Conservation (phyloP, 805 yeast genomes). For the Yarrowia sp. region DNA sequence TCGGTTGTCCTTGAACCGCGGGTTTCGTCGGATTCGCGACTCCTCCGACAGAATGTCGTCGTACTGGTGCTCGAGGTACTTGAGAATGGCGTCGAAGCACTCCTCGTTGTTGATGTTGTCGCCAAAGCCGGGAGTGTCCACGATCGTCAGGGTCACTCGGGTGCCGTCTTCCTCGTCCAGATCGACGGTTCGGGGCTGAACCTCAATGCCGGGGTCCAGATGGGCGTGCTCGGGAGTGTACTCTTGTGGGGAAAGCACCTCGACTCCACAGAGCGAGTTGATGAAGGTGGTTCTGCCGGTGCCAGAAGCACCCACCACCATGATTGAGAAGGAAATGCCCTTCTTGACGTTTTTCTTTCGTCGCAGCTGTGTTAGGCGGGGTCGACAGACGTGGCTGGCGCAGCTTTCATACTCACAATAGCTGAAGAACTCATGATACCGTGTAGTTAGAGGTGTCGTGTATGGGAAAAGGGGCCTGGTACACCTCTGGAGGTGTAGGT, state of each 20-base stretch:
- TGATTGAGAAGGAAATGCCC: conserved; percentile 61
- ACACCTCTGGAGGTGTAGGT: not conserved
- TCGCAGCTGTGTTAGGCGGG: conserved; percentile 38
- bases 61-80: conserved; percentile 67
- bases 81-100: conserved; percentile 50
- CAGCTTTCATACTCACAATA: not conserved
- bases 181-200: conserved; percentile 36
- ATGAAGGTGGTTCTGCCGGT: conserved; percentile 73
- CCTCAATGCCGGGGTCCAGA: conserved; percentile 22
- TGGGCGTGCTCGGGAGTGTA: conserved; percentile 26
- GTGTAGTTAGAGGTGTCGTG: too few relatives aligned
- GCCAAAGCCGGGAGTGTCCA: conserved; percentile 77
- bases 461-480: conserved; percentile 1
- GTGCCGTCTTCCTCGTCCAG: conserved; percentile 58
- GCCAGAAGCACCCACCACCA: conserved; percentile 72
- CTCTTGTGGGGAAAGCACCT: conserved; percentile 6
- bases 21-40: conserved; percentile 68
- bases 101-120: conserved; percentile 65
- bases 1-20: conserved; percentile 66
- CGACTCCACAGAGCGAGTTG: conserved; percentile 55
- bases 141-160: conserved; percentile 53
- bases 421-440: conserved; percentile 17
- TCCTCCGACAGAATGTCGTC: conserved; percentile 73
- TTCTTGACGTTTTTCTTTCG: conserved; percentile 60
- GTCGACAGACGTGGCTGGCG: not conserved